Conservation (phyloP, 2,329 filamentous ascomycete species). For the Shiraia sp. region DNA sequence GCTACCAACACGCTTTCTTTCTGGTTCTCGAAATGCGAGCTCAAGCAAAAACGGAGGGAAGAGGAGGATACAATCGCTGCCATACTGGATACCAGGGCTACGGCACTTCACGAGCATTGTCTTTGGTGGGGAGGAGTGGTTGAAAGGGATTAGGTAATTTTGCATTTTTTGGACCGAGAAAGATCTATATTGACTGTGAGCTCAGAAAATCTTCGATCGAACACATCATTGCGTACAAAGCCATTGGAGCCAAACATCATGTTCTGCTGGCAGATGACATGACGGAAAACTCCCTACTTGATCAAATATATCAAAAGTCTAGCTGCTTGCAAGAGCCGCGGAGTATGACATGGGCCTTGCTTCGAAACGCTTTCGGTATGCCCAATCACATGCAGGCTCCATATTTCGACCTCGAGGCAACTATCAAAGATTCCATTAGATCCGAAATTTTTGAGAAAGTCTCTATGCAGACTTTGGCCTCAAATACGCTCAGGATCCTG, state of each 20-base stretch:
- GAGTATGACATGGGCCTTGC: constrained; percentile 20
- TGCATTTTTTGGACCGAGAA: not conserved
- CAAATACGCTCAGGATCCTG: constrained; percentile 34
- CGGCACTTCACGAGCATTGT: constrained; percentile 59
- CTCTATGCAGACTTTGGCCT: constrained; percentile 45
- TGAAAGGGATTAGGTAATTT: constrained; percentile 49
- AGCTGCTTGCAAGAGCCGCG: constrained; percentile 23
- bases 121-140: constrained; percentile 50
- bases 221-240: constrained; percentile 54
- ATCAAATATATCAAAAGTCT: constrained; percentile 31
- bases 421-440: constrained; percentile 34
- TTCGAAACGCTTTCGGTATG: constrained; percentile 36
- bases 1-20: constrained; percentile 37
- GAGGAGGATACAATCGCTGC: constrained; percentile 52
- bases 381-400: constrained; percentile 21
- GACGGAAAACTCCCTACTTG: constrained; percentile 45
- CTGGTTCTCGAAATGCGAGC: constrained; percentile 16
- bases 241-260: constrained; percentile 55
- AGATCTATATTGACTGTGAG: constrained; percentile 8
- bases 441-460: constrained; percentile 53
- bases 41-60: constrained; percentile 32
- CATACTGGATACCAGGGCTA: constrained; percentile 64
- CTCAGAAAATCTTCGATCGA: constrained; percentile 42
- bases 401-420: constrained; percentile 33
- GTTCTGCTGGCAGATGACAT: constrained; percentile 50